Conservation (phyloP, 352 stramenopile genomes). For the Phytophthora crassamura region DNA sequence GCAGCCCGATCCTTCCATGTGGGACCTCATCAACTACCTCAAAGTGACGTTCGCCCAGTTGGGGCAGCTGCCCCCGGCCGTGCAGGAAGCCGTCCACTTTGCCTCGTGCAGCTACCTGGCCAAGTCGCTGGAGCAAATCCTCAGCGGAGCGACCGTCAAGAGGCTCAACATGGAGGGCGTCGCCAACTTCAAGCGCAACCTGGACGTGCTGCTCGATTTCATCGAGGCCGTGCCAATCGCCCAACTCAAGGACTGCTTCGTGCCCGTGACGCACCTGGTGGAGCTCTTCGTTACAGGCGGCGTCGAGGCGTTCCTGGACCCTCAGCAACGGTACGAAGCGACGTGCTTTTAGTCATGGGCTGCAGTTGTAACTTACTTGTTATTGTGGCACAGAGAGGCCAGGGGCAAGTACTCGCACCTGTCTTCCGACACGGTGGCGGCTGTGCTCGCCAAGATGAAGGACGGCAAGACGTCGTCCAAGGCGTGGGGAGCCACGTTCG, state of each 20-base stretch:
- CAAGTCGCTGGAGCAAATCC: slow-evolving; percentile 75
- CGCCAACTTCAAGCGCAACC: slow-evolving; percentile 80
- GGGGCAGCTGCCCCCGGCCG: slow-evolving; percentile 53
- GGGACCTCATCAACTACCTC: slow-evolving; percentile 88
- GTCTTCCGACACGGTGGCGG: slow-evolving; percentile 67
- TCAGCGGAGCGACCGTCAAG: slow-evolving; percentile 65
- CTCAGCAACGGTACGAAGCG: slow-evolving; percentile 54
- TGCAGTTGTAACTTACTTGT: background rate
- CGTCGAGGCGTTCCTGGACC: slow-evolving; percentile 66
- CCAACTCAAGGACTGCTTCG: slow-evolving; percentile 74
- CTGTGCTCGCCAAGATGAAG: slow-evolving; percentile 79
- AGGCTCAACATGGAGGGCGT: slow-evolving; percentile 77
- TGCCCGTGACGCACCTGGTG: slow-evolving; percentile 66
- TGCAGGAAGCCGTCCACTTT: slow-evolving; percentile 78
- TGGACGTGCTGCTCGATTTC: slow-evolving; percentile 75
- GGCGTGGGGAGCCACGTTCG: slow-evolving; percentile 52
- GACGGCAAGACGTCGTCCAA: slow-evolving; percentile 60
- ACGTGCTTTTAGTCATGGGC: background rate
- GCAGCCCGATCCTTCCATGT: slow-evolving; percentile 80
- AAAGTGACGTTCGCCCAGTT: slow-evolving; percentile 80
- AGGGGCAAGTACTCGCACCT: slow-evolving; percentile 73
- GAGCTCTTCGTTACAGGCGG: slow-evolving; percentile 73
- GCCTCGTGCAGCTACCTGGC: slow-evolving; percentile 81
- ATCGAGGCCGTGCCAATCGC: slow-evolving; percentile 62
- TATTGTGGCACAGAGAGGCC: slow-evolving; percentile 40